Evolutionary conservation across 495 filamentous ascomycete genomes (phyloP).

Genomic region (Neurospora discreta): DNA sequence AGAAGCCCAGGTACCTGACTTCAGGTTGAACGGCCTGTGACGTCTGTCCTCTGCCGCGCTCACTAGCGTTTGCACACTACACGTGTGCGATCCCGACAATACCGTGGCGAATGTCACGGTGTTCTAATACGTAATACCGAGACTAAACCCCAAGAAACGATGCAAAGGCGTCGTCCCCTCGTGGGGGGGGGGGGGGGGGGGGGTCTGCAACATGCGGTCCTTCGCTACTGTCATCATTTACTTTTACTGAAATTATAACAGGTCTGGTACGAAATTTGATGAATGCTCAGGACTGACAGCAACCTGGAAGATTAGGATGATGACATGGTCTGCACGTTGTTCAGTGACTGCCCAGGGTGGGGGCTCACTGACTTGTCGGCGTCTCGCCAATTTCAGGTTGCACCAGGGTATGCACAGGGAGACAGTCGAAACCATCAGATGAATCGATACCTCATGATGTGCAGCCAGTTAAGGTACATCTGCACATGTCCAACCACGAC

Average conservation of each 20-base stretch:
- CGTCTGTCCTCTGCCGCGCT: background rate
- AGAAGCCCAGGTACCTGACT: background rate
- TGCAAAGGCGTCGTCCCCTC: background rate
- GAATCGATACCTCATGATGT: background rate
- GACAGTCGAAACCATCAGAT: background rate
- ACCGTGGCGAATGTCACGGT: background rate
- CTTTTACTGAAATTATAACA: background rate
- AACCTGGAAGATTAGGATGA: background rate
- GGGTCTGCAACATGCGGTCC: background rate
- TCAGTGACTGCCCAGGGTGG: background rate
- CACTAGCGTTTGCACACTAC: background rate
- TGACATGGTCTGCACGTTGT: background rate
- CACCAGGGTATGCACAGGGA: background rate
- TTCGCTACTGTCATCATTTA: background rate
- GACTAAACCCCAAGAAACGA: background rate
- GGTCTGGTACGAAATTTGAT: background rate
- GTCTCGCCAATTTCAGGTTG: background rate
- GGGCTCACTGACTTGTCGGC: background rate
- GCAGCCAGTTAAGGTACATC: background rate
- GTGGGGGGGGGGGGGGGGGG: background rate
- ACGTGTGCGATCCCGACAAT: background rate
- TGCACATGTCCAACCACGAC: background rate
- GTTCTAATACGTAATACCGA: background rate
- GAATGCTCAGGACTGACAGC: background rate
- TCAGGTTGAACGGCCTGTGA: background rate